Conservation (phyloP, 2,329 filamentous ascomycete species). For the Dryadomyces sulphureus region DNA sequence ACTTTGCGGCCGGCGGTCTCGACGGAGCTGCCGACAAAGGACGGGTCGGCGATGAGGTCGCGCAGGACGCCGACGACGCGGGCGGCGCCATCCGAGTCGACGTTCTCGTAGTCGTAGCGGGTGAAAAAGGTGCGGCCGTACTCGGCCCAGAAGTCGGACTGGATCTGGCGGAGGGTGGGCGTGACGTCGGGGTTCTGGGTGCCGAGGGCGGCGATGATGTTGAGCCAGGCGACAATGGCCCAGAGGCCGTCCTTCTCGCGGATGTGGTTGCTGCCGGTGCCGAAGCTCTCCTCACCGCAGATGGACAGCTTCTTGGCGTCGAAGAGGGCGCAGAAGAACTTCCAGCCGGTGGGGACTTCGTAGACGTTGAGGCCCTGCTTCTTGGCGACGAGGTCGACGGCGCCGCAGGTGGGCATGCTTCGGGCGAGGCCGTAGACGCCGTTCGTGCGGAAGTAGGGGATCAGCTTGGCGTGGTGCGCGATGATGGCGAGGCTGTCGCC, state of each 20-base stretch:
- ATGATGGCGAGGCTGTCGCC: constrained; percentile 97
- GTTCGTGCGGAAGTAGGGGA: constrained; percentile 97
- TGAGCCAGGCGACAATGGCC: constrained; percentile 95
- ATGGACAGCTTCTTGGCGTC: constrained; percentile 94
- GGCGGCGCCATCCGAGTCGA: constrained; percentile 79
- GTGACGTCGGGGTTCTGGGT: constrained; percentile 65
- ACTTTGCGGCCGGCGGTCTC: constrained; percentile 39
- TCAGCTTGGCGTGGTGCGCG: constrained; percentile 87
- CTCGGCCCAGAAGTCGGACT: constrained; percentile 90
- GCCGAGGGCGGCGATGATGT: constrained; percentile 91
- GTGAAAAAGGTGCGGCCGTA: constrained; percentile 99
- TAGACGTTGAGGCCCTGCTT: constrained; percentile 84
- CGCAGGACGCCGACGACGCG: constrained; percentile 75
- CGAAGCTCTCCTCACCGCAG: constrained; percentile 96
- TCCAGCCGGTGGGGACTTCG: constrained; percentile 97
- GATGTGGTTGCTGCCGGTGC: constrained; percentile 96
- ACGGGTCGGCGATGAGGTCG: constrained; percentile 57
- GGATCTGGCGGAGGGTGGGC: constrained; percentile 89
- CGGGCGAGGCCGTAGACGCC: constrained; percentile 90
- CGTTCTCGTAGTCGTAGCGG: constrained; percentile 94
- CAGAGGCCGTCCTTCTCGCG: constrained; percentile 98
- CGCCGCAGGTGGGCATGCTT: constrained; percentile 94
- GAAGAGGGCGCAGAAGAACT: constrained; percentile 95
- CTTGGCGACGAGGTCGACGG: constrained; percentile 90
- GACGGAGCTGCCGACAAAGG: constrained; percentile 72